These are phyloP conservation scores for Dovyalis caffra DNA, from an alignment of 345 rosid genomes.

Conservation along the genomic window DNA sequence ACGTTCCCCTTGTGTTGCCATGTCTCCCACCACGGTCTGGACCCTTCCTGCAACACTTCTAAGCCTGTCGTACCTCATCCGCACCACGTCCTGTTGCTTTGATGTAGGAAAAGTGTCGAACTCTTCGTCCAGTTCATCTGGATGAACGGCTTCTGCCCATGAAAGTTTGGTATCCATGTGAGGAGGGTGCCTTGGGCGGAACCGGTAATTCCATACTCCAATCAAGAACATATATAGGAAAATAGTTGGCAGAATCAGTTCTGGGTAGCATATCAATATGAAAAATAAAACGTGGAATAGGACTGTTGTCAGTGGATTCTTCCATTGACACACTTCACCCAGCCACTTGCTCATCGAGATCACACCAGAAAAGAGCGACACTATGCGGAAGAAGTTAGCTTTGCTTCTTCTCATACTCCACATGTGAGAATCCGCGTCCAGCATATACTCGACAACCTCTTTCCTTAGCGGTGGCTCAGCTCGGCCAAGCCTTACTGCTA, in stretches of 20 bases:
- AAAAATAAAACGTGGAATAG: slow-evolving; percentile 25
- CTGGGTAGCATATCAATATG: slow-evolving; percentile 33
- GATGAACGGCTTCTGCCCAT: slow-evolving; percentile 29
- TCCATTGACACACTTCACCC: slow-evolving; percentile 30
- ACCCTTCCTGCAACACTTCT: slow-evolving; percentile 35
- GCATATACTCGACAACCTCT: slow-evolving; percentile 36
- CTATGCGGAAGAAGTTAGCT: slow-evolving; percentile 31
- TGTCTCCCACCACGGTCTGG: slow-evolving; percentile 34
- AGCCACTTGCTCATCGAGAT: slow-evolving; percentile 31
- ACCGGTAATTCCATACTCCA: slow-evolving; percentile 31
- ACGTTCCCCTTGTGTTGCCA: slow-evolving; percentile 39
- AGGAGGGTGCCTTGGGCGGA: slow-evolving; percentile 32
- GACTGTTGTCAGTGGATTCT: slow-evolving; percentile 24
- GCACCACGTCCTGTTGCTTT: slow-evolving; percentile 19
- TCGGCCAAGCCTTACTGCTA: slow-evolving; percentile 28
- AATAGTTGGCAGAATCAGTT: slow-evolving; percentile 29
- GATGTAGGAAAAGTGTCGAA: slow-evolving; percentile 35
- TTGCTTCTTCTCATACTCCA: slow-evolving; percentile 42
- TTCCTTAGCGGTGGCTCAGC: slow-evolving; percentile 35
- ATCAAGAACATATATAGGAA: slow-evolving; percentile 34
- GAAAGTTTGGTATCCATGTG: slow-evolving; percentile 37
- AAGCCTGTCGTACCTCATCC: slow-evolving; percentile 35
- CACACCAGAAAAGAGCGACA: slow-evolving; percentile 22
- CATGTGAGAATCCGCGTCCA: slow-evolving; percentile 36
- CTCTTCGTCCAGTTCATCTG: slow-evolving; percentile 35